phyloP scores from a whole-genome alignment of 2,329 filamentous ascomycete species.

The Aspergillus sp. region DNA sequence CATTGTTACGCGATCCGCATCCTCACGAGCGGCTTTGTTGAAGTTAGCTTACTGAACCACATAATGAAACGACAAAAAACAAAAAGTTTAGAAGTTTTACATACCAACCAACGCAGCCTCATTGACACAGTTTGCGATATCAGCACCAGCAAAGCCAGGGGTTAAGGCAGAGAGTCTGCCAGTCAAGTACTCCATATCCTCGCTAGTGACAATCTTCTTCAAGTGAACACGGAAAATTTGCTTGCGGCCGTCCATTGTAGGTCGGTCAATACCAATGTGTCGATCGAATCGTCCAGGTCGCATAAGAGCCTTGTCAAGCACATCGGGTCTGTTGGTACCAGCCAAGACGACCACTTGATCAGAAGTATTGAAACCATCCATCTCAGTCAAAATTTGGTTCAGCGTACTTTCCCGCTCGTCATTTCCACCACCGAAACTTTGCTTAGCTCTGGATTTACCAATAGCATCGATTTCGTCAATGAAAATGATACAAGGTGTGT shows the following conservation, averaged over 20 bases:
- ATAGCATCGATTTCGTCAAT: slow-evolving; percentile 99
- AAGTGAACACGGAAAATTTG: slow-evolving; percentile 96
- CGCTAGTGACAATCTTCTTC: slow-evolving; percentile 88
- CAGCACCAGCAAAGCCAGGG: slow-evolving; percentile 93
- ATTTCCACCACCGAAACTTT: slow-evolving; percentile 83
- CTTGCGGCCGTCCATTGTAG: slow-evolving; percentile 93
- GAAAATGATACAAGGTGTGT: slow-evolving; percentile 97
- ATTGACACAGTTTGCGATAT: slow-evolving; percentile 98
- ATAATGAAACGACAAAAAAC: slow-evolving; percentile 38
- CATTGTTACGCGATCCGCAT: slow-evolving; percentile 80
- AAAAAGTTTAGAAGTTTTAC: slow-evolving; percentile 30
- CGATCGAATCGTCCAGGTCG: slow-evolving; percentile 94
- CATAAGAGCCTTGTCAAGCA: slow-evolving; percentile 94
- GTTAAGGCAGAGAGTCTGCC: slow-evolving; percentile 89
- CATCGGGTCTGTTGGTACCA: slow-evolving; percentile 92
- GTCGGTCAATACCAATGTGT: slow-evolving; percentile 91
- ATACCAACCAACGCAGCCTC: slow-evolving; percentile 93
- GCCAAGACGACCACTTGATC: slow-evolving; percentile 96
- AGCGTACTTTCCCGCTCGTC: slow-evolving; percentile 96
- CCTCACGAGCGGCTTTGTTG: slow-evolving; percentile 71
- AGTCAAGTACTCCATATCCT: slow-evolving; percentile 82
- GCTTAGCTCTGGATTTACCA: slow-evolving; percentile 82
- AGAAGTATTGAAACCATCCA: slow-evolving; percentile 98
- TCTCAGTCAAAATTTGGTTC: slow-evolving; percentile 97
- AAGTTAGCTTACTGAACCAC: slow-evolving; percentile 36